Evolutionary conservation across 768 basidiomycete genomes (phyloP).

Genomic region (Mycena indigotica): DNA sequence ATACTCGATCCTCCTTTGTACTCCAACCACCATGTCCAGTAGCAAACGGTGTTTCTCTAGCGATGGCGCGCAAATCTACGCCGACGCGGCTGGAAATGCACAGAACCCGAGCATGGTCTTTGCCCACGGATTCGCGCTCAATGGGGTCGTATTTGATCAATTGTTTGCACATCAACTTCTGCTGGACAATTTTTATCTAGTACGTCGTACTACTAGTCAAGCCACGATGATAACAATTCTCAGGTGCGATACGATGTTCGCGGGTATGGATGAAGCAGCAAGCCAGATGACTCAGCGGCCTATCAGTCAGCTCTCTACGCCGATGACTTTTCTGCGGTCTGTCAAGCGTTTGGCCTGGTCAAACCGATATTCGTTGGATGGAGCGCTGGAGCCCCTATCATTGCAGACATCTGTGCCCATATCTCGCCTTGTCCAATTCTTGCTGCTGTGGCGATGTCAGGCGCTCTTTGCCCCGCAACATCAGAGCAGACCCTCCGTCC

Average conservation of each 20-base stretch:
- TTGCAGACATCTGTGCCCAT: constrained; percentile 17
- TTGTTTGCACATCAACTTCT: constrained; percentile 28
- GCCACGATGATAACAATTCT: neutral
- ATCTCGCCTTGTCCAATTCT: constrained; percentile 17
- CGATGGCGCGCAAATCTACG: constrained; percentile 37
- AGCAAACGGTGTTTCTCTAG: constrained; percentile 26
- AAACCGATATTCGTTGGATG: constrained; percentile 22
- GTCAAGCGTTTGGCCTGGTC: constrained; percentile 7
- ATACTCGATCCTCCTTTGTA: too few relatives aligned
- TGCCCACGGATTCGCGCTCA: constrained; percentile 35
- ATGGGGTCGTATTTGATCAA: constrained; percentile 31
- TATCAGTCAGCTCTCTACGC: constrained; percentile 19
- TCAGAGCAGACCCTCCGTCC: constrained; percentile 11
- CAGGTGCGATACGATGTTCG: constrained; percentile 23
- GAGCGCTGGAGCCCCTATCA: constrained; percentile 3
- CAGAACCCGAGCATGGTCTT: constrained; percentile 36
- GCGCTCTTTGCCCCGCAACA: constrained; percentile 7
- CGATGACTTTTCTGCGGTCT: constrained; percentile 21
- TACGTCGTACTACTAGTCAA: neutral
- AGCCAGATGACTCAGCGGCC: constrained; percentile 5
- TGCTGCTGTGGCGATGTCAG: constrained; percentile 14
- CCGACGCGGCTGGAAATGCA: constrained; percentile 34
- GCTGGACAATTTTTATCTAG: constrained; percentile 21
- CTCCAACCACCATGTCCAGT: neutral
- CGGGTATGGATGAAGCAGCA: constrained; percentile 21